These are phyloP conservation scores for Friedmanniomyces endolithicus DNA, from an alignment of 495 filamentous ascomycete genomes.

Conservation along the genomic window DNA sequence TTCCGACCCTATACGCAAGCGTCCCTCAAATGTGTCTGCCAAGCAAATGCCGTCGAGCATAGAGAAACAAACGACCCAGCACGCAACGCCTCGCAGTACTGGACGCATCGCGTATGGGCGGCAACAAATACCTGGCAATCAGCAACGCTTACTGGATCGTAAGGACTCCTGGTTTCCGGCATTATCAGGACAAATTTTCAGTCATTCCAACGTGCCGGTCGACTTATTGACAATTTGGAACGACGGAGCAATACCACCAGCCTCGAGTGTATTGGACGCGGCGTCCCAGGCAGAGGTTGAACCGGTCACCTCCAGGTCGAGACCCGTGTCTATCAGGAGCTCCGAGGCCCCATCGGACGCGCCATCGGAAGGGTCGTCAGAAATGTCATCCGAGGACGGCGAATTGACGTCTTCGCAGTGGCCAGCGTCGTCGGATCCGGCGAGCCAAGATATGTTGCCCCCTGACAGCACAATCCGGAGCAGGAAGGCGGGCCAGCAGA, in stretches of 20 bases:
- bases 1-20: neutral
- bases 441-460: neutral
- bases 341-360: neutral
- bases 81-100: constrained; percentile 26
- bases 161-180: constrained; percentile 29
- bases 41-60: neutral
- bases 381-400: neutral
- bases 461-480: constrained; percentile 12
- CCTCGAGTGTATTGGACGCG: neutral
- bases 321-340: neutral
- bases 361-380: neutral
- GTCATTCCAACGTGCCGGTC: constrained; percentile 14
- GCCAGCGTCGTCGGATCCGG: neutral
- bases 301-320: neutral
- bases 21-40: neutral
- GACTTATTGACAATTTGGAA: constrained; percentile 12
- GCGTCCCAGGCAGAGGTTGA: neutral
- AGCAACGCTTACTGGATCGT: constrained; percentile 44
- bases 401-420: constrained; percentile 1
- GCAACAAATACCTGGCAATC: constrained; percentile 43
- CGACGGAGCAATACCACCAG: neutral
- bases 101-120: constrained; percentile 32
- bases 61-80: neutral
- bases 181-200: constrained; percentile 12
- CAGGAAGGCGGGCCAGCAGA: neutral